Evolutionary conservation across 257 asterid genomes (phyloP), one percentile per base, ranked within the genome.

Genomic region (Mentha longifolia): DNA sequence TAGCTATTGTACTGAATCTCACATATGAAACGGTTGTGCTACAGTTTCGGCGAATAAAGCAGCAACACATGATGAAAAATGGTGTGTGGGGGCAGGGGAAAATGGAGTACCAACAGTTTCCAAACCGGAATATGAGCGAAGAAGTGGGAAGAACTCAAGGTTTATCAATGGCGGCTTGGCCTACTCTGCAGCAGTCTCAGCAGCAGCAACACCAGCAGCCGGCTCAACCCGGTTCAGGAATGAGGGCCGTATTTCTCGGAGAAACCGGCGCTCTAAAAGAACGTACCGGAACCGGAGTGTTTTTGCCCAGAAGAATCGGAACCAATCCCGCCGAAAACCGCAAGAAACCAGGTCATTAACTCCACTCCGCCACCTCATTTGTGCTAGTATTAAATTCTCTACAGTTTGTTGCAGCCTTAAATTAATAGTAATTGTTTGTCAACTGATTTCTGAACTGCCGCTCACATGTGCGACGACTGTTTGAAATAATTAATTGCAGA

Each of bases 251-350:
- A 28, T 93, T 84, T 19, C 84, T 83, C 3, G 95, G 96, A 3
- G 90, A 86, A 17, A 74, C 76, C 66, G 87, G 61, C 0, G 58
- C 77, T 1, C 89, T 76, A 20, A 89, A 79, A 42, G 94, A 86
- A 66, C 79, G 96, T 33, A 80, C 90, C 33, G 98, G 98, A 4
- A 93, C 98, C 9, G 98, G 97, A 0, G 98, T 93, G 46, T 93
- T 93, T 67, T 65, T 93, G 68, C 98, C 98, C 9, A 70, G 95
- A 65, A 76, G 83, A 71, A 9, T 61, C 6, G 87, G 80, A 8
- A 4, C 85, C 3, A 47, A 46, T 67, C 67, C 89, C 1, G 3
- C 78, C 9, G 85, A 74, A 43, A 66, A 84, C 8, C 84, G 85
- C 52, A 87, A 76, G 74, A 87, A 90, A 50, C 69, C 80, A 72